A percentile compares a stretch with the other conserved stretches of the same genome.
Conservation (phyloP, 176 grass and related monocot species). For the Bonia amplexicaulis region DNA sequence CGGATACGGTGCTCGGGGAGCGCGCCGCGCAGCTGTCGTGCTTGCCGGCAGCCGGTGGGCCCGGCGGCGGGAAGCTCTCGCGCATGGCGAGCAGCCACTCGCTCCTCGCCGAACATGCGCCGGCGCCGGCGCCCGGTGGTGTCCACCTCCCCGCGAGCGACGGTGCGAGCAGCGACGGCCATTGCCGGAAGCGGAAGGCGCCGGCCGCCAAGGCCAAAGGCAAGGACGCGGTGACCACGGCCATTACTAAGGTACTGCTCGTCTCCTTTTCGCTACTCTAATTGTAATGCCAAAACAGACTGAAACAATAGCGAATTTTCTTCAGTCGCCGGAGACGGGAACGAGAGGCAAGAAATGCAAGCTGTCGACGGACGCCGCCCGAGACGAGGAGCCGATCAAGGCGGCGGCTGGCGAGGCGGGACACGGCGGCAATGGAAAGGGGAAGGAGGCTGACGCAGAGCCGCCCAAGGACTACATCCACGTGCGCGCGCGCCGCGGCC, state of each 20-base stretch:
- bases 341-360: constrained; percentile 40
- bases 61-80: constrained; percentile 8
- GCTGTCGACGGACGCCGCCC: neutral
- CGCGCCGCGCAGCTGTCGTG: constrained; percentile 7
- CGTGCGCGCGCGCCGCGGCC: constrained; percentile 61
- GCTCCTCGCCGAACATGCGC: constrained; percentile 19
- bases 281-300: neutral
- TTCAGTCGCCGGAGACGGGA: constrained; percentile 28
- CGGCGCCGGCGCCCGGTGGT: neutral
- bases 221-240: constrained; percentile 15
- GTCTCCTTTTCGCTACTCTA: neutral
- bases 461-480: constrained; percentile 60
- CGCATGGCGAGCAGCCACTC: constrained; percentile 51
- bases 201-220: constrained; percentile 31
- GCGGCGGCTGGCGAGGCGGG: neutral
- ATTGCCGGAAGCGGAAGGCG: constrained; percentile 51
- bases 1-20: constrained; percentile 8
- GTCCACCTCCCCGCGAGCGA: neutral
- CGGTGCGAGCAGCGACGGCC: constrained; percentile 11
- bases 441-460: constrained; percentile 21
- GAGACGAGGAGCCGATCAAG: neutral
- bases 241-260: neutral
- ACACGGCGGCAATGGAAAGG: neutral
- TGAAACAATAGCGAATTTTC: neutral
- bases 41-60: neutral